A percentile compares a stretch with the other conserved stretches of the same genome.
Conservation (phyloP, 768 basidiomycete species). For the Galerina marginata region DNA sequence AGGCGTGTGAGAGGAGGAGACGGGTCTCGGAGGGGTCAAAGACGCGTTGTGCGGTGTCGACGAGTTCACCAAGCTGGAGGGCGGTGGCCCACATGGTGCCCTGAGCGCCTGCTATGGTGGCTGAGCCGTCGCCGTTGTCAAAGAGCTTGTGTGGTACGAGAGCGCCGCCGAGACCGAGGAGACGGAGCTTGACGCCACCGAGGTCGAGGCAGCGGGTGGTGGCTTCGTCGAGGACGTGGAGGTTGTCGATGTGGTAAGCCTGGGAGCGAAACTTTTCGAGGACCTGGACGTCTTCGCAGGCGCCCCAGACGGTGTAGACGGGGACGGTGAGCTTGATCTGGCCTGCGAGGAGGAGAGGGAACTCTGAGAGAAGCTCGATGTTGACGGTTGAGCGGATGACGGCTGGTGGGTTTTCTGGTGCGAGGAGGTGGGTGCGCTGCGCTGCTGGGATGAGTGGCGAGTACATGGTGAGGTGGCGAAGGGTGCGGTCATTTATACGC, state of each 20-base stretch:
- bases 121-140: slow-evolving; percentile 90
- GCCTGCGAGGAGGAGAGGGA: slow-evolving; percentile 88
- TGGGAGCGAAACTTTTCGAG: slow-evolving; percentile 92
- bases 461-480: slow-evolving; percentile 95
- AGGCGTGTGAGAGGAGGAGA: slow-evolving; percentile 89
- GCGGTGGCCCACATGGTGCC: slow-evolving; percentile 99
- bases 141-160: slow-evolving; percentile 95
- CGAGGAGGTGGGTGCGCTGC: slow-evolving; percentile 79
- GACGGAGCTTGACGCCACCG: slow-evolving; percentile 90
- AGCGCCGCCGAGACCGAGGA: slow-evolving; percentile 96
- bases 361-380: slow-evolving; percentile 88
- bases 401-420: slow-evolving; percentile 69
- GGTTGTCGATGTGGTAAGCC: slow-evolving; percentile 84
- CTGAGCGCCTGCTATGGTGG: slow-evolving; percentile 97
- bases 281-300: slow-evolving; percentile 93
- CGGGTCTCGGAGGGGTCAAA: slow-evolving; percentile 94
- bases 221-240: slow-evolving; percentile 93
- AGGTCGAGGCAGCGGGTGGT: slow-evolving; percentile 92
- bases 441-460: slow-evolving; percentile 89
- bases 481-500: slow-evolving; percentile 92
- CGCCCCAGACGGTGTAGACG: slow-evolving; percentile 96
- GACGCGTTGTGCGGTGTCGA: slow-evolving; percentile 95
- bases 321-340: slow-evolving; percentile 92
- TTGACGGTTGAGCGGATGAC: slow-evolving; percentile 75
- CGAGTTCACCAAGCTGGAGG: slow-evolving; percentile 95